Evolutionary conservation across 2,329 filamentous ascomycete species (phyloP).

Genomic region (Penicillium sp.): DNA sequence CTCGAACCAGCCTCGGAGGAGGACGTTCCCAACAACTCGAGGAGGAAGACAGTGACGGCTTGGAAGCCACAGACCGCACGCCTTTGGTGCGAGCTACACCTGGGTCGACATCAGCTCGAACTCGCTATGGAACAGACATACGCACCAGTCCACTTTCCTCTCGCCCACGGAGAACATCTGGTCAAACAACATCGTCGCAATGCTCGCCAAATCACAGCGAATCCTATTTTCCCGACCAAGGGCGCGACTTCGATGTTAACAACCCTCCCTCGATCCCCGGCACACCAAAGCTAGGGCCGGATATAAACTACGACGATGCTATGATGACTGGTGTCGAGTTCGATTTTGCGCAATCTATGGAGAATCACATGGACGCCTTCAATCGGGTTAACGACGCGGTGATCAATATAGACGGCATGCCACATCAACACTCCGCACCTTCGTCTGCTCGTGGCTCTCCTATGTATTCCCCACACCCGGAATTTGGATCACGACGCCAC

Average conservation of each 20-base stretch:
- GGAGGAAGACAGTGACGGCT: constrained; percentile 31
- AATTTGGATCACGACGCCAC: constrained; percentile 46
- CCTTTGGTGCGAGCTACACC: constrained; percentile 49
- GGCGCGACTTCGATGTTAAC: constrained; percentile 60
- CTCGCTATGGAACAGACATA: constrained; percentile 36
- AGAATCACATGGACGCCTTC: constrained; percentile 33
- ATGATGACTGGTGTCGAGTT: constrained; percentile 46
- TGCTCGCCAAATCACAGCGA: constrained; percentile 30
- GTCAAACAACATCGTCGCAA: constrained; percentile 29
- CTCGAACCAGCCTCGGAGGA: constrained; percentile 36
- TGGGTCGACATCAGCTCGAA: constrained; percentile 34
- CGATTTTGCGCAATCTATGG: constrained; percentile 41
- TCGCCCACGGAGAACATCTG: constrained; percentile 28
- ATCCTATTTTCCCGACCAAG: constrained; percentile 20
- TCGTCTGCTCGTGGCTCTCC: constrained; percentile 34
- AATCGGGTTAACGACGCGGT: constrained; percentile 39
- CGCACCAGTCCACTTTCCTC: constrained; percentile 26
- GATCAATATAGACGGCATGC: constrained; percentile 45
- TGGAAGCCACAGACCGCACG: constrained; percentile 52
- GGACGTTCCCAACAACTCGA: constrained; percentile 23
- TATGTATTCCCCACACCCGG: constrained; percentile 16
- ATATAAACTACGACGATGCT: constrained; percentile 56
- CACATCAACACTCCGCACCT: constrained; percentile 25
- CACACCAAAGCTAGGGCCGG: constrained; percentile 55
- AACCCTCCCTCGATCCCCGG: constrained; percentile 64